Percentiles rank a stretch among this genome's conserved stretches.
Conservation (phyloP, 1,284 basidiomycete genomes). For the Sporisorium scitamineum region DNA sequence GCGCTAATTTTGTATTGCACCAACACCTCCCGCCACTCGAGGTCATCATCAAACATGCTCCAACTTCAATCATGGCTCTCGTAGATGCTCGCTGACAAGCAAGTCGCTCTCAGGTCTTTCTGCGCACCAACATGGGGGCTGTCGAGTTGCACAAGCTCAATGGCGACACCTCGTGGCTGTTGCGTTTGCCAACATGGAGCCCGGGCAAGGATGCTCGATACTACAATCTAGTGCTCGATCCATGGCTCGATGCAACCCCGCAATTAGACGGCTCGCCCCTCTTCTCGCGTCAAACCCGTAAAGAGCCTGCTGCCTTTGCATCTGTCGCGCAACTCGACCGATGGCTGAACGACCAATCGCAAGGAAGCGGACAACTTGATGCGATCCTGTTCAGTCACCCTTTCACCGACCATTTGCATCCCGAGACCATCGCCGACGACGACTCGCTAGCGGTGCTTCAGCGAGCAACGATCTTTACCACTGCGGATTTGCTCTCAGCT, state of each 20-base stretch:
- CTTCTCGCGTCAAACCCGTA: constrained; percentile 42
- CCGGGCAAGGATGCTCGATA: background rate
- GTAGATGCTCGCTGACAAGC: background rate
- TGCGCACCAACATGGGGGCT: constrained; percentile 11
- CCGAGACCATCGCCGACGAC: constrained; percentile 25
- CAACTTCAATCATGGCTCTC: background rate
- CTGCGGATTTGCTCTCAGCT: constrained; percentile 27
- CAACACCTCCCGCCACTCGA: background rate
- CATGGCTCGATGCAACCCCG: constrained; percentile 44
- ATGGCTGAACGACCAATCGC: constrained; percentile 18
- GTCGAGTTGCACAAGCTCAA: constrained; percentile 50
- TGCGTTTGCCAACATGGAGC: constrained; percentile 18
- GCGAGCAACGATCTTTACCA: constrained; percentile 27
- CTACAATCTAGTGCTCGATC: constrained; percentile 43
- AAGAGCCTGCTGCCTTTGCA: constrained; percentile 26
- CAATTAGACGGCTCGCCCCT: constrained; percentile 33
- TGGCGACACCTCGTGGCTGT: constrained; percentile 47
- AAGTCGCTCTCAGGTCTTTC: no score
- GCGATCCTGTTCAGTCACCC: constrained; percentile 45
- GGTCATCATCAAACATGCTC: background rate
- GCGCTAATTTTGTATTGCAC: background rate
- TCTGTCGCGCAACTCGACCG: constrained; percentile 37
- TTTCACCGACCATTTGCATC: constrained; percentile 44
- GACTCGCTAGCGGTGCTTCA: constrained; percentile 20
- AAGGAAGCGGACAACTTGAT: constrained; percentile 10